Conservation (phyloP, 352 stramenopile species). For the Plasmopara viticola region DNA sequence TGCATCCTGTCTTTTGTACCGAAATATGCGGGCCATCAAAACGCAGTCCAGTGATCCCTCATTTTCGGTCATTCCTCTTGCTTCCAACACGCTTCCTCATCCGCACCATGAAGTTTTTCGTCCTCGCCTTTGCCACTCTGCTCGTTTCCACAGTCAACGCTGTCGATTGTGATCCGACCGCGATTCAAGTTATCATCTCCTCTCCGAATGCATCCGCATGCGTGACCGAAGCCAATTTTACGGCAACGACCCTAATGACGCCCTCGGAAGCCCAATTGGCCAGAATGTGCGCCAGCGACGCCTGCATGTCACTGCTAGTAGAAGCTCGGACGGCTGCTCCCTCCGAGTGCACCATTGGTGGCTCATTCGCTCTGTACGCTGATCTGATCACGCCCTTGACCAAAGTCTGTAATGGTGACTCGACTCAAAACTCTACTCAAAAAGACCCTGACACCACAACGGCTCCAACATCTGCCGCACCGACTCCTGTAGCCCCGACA, state of each 20-base stretch:
- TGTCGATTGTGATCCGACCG: constrained; percentile 19
- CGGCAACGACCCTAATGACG: constrained; percentile 20
- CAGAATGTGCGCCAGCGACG: constrained; percentile 25
- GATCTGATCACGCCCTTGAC: constrained; percentile 23
- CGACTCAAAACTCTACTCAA: constrained; percentile 5
- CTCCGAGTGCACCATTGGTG: constrained; percentile 26
- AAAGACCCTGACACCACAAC: constrained; percentile 3
- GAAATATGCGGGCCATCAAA: too few species aligned
- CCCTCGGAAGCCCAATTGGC: constrained; percentile 18
- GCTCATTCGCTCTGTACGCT: constrained; percentile 25
- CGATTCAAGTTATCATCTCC: constrained; percentile 17
- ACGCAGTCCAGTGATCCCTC: too few species aligned
- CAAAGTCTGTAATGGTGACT: constrained; percentile 13
- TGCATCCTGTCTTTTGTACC: too few species aligned
- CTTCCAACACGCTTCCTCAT: background rate
- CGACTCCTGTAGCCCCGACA: too few species aligned
- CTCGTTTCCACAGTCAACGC: constrained; percentile 18
- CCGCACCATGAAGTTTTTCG: constrained; percentile 20
- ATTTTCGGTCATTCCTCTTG: too few species aligned
- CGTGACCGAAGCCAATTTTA: constrained; percentile 23
- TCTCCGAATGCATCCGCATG: constrained; percentile 19
- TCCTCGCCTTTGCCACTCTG: constrained; percentile 6
- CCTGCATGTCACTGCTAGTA: constrained; percentile 18
- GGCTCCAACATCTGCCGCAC: too few species aligned
- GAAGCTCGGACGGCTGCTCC: constrained; percentile 14